Percentiles rank a stretch among this genome's conserved stretches.
These are phyloP conservation scores for Ophiognomonia clavigignenti-juglandacearum DNA, from an alignment of 2,329 filamentous ascomycete genomes.

Conservation along the genomic window DNA sequence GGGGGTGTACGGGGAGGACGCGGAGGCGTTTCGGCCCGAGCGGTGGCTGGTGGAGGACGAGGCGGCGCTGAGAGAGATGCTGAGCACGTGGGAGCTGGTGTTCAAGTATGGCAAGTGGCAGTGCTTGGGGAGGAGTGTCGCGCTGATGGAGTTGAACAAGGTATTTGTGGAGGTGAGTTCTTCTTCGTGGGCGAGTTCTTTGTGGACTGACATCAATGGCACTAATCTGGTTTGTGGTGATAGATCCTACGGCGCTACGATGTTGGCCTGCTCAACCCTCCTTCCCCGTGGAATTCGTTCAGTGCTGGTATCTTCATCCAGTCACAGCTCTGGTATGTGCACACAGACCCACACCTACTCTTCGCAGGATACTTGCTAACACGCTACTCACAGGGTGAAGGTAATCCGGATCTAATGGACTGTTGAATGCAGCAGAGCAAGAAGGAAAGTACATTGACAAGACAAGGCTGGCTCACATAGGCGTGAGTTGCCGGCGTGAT, in stretches of 20 bases:
- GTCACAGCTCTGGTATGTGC: conserved; percentile 18
- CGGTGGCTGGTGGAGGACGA: conserved; percentile 40
- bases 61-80: conserved; percentile 29
- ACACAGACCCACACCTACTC: neutral
- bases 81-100: conserved; percentile 34
- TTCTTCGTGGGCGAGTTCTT: too few relatives aligned
- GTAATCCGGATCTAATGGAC: conserved; percentile 19
- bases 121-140: conserved; percentile 42
- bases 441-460: neutral
- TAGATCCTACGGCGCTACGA: conserved; percentile 21
- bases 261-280: conserved; percentile 21
- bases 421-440: neutral
- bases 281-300: conserved; percentile 21
- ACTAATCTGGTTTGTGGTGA: too few relatives aligned
- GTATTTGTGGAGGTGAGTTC: conserved; percentile 35
- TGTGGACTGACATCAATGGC: too few relatives aligned
- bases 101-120: conserved; percentile 38
- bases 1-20: conserved; percentile 33
- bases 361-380: neutral
- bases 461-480: neutral
- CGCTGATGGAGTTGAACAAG: conserved; percentile 40
- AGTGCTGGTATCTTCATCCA: conserved; percentile 26
- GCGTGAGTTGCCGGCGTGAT: too few relatives aligned
- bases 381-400: conserved; percentile 16
- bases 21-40: conserved; percentile 40